Evolutionary conservation across 2,329 filamentous ascomycete genomes (phyloP).

Genomic region (Botrytis deweyae): DNA sequence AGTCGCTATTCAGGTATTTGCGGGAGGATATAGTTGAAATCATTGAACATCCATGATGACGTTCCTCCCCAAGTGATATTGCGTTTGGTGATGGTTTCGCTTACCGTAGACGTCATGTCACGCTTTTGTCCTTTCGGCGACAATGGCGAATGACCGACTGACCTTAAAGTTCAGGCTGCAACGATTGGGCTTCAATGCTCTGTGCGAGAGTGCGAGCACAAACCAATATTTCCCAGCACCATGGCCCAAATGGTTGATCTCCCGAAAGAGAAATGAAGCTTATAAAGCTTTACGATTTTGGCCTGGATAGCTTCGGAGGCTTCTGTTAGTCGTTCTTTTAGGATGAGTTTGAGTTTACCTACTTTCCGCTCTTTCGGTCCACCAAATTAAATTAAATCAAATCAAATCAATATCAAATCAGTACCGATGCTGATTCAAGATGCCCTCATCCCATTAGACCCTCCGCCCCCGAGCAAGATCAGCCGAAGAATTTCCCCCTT

Average conservation of each 20-base stretch:
- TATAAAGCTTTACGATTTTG: not conserved
- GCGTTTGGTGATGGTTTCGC: not conserved
- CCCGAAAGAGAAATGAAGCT: constrained; percentile 2
- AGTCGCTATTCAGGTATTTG: not conserved
- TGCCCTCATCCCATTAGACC: not conserved
- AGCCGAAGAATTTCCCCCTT: constrained; percentile 4
- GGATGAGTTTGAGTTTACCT: not conserved
- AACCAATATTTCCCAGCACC: not conserved
- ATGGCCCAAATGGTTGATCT: not conserved
- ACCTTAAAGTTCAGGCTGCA: not conserved
- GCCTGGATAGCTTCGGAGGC: not conserved
- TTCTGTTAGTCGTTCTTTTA: not conserved
- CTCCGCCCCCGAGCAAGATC: not conserved
- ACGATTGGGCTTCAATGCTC: not conserved
- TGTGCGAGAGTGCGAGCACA: not conserved
- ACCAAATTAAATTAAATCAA: not conserved
- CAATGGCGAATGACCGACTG: not conserved
- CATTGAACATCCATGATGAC: not conserved
- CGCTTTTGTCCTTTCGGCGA: not conserved
- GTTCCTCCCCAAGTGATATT: not conserved
- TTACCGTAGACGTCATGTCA: not conserved
- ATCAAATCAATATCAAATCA: not conserved
- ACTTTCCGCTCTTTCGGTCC: not conserved
- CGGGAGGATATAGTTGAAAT: not conserved
- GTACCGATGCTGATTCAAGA: not conserved